Base-by-base conservation (phyloP, 805 yeast genomes). In the Teunomyces tritomae region DNA sequence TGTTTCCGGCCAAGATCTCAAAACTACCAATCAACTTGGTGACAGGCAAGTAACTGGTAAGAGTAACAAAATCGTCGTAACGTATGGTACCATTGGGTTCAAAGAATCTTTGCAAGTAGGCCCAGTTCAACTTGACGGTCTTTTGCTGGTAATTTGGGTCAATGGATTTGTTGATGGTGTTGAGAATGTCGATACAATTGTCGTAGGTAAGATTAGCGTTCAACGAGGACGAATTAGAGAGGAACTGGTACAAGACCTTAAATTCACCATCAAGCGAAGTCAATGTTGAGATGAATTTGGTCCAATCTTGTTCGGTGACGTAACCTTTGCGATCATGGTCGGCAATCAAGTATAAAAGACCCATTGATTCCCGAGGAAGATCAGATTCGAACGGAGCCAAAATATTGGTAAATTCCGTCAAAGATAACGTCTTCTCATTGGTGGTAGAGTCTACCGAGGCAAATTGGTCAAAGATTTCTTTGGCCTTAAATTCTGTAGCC, bases 311-410 rank as follows among this genome's bases (percentile, higher is more conserved):
- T 43, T 83, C 71, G 26, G 80, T 76, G 43, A 89, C 74, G 49
- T 76, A 83, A 6, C 97, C 97, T 54, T 81, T 80, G 47, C 76
- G 73, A 34, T 77, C 74, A 49, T 80, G 80, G 68, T 92, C 98
- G 11, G 96, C 89, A 26, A 89, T 82, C 48, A 86, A 73, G 62
- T 87, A 92, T 43, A 92, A 81, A 50, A 91, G 76, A 5, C 76
- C 61, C 46, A 62, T 71, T 5, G 74, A 55, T 39, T 63, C 64
- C 44, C 57, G 65, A 13, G 74, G 71, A 39, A 73, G 57, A 52
- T 73, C 78, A 29, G 67, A 57, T 33, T 68, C 66, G 50, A 70
- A 73, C 8, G 78, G 78, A 28, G 76, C 62, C 49, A 73, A 61
- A 36, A 73, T 59, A 32, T 70, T 56, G 28, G 66, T 60, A 49